Evolutionary conservation across 768 basidiomycete species (phyloP), one percentile per base, ranked within the genome.

Genomic region (Stropharia rugosoannulata): DNA sequence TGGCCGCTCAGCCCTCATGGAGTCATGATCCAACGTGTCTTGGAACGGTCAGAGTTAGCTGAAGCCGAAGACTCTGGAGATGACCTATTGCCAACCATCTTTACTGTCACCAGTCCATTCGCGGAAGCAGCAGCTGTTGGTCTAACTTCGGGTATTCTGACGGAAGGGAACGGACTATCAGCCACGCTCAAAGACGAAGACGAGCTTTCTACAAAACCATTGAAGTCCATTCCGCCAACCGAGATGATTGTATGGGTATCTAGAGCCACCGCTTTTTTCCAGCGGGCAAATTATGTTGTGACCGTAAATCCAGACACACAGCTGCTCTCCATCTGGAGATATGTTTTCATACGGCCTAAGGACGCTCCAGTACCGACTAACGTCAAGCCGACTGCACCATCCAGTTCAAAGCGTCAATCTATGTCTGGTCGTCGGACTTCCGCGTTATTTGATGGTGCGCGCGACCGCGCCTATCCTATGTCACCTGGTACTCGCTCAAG

Each of bases 1-100:
- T 93, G 90, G 90, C 84, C 91, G 4, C 72, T 91, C 18, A 77
- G 76, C 55, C 92, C 92, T 1, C 86, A 89, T 59, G 92, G 92
- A 1, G 80, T 93, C 19, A 77, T 93, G 73, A 81, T 94, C 41
- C 89, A 93, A 62, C 78, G 92, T 25, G 81, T 83, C 4, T 74
- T 91, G 46, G 89, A 90, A 61, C 75, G 80, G 1, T 73, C 75
- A 5, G 91, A 94, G 66, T 64, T 86, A 5, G 75, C 80, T 15
- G 90, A 92, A 52, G 85, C 85, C 3, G 80, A 81, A 47, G 63
- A 75, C n/a, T 80, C 83, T 0, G 87, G 86, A 9, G 86, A 91
- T 38, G 75, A 80, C 15, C 76, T 83, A 0, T 75, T 93, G n/a
- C 90, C 92, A 0, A 91, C 90, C 12, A 80, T 93, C 22, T 93